Conservation (phyloP, 495 filamentous ascomycete species). For the Lentithecium fluviatile region DNA sequence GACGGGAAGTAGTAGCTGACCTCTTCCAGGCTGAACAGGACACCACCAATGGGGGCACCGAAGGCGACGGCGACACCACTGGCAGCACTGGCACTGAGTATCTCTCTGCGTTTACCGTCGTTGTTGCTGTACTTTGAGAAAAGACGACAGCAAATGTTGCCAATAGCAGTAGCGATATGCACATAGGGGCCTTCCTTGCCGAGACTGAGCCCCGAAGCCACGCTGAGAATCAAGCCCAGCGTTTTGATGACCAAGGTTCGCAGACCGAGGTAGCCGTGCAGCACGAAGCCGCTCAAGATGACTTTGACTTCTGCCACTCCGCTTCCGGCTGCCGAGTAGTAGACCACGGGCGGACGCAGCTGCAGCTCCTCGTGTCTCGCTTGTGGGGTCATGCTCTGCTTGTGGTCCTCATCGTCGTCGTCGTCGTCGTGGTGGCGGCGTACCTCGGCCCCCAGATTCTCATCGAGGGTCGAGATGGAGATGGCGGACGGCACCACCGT, state of each 20-base stretch:
- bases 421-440: constrained; percentile 39
- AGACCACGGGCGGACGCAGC: constrained; percentile 70
- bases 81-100: constrained; percentile 87
- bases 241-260: constrained; percentile 89
- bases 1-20: constrained; percentile 79
- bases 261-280: constrained; percentile 91
- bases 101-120: constrained; percentile 86
- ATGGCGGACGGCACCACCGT: constrained; percentile 88
- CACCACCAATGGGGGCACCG: constrained; percentile 77
- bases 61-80: constrained; percentile 94
- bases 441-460: constrained; percentile 59
- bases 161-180: constrained; percentile 93
- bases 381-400: constrained; percentile 41
- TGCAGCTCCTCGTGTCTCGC: constrained; percentile 38
- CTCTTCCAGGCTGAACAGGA: constrained; percentile 75
- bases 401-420: constrained; percentile 41
- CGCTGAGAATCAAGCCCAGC: constrained; percentile 76
- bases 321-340: constrained; percentile 94
- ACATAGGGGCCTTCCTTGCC: constrained; percentile 98
- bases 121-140: constrained; percentile 93
- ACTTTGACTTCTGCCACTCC: constrained; percentile 97
- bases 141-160: constrained; percentile 89
- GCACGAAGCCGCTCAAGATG: constrained; percentile 93
- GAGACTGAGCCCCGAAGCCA: constrained; percentile 87
- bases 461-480: constrained; percentile 81